phyloP scores from a whole-genome alignment of 192 early-diverging fungal genomes.

The Gamsiella multidivaricata region DNA sequence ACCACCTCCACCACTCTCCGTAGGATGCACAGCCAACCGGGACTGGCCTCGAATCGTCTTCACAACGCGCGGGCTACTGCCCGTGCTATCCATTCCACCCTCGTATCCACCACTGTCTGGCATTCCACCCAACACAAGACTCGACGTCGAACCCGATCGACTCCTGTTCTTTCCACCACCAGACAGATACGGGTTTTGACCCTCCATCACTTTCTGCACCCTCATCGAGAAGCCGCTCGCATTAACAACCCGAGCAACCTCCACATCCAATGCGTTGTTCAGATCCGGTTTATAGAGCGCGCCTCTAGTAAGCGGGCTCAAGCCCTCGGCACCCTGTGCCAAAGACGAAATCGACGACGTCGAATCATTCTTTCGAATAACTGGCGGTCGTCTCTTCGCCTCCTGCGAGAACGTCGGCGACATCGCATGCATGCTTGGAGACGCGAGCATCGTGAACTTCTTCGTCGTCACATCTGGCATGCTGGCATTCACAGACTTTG shows the following conservation, averaged over 20 bases:
- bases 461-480: constrained; percentile 5
- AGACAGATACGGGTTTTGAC: constrained; percentile 15
- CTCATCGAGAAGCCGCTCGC: constrained; percentile 64
- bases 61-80: constrained; percentile 27
- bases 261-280: constrained; percentile 67
- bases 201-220: constrained; percentile 60
- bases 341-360: constrained; percentile 21
- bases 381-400: constrained; percentile 25
- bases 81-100: constrained; percentile 25
- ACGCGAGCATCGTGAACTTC: constrained; percentile 10
- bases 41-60: constrained; percentile 40
- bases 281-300: constrained; percentile 59
- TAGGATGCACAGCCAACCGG: constrained; percentile 8
- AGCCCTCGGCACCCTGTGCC: background rate
- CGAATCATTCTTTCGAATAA: constrained; percentile 32
- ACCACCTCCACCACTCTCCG: background rate
- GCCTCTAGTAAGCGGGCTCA: constrained; percentile 10
- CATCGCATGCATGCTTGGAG: constrained; percentile 39
- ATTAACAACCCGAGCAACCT: constrained; percentile 69
- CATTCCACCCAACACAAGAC: constrained; percentile 23
- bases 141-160: constrained; percentile 37
- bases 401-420: constrained; percentile 30
- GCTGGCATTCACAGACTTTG: background rate
- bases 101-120: constrained; percentile 34
- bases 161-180: constrained; percentile 1